Evolutionary conservation across 176 grass and related monocot species (phyloP).

Genomic region (Phragmites australis): DNA sequence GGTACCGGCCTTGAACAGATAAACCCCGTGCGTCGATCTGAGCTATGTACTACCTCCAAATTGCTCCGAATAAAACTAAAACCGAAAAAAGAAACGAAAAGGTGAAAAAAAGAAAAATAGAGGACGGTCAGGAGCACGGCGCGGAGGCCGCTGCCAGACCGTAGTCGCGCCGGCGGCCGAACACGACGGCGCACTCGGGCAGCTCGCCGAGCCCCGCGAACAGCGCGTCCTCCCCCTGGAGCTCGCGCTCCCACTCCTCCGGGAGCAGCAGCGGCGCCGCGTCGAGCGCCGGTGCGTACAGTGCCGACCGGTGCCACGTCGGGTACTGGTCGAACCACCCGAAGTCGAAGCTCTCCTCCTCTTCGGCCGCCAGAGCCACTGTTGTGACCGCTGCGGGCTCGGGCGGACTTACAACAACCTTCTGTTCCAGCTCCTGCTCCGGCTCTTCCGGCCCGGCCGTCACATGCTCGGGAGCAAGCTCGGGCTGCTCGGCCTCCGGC

Average conservation of each 20-base stretch:
- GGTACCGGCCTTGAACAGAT: constrained; percentile 1
- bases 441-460: neutral
- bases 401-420: neutral
- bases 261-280: constrained; percentile 38
- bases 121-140: constrained; percentile 42
- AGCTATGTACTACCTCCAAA: constrained; percentile 58
- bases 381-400: constrained; percentile 2
- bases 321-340: constrained; percentile 48
- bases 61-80: constrained; percentile 34
- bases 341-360: constrained; percentile 50
- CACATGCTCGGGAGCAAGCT: constrained; percentile 23
- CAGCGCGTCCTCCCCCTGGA: constrained; percentile 71
- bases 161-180: constrained; percentile 49
- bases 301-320: constrained; percentile 41
- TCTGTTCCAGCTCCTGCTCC: constrained; percentile 13
- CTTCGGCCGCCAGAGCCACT: constrained; percentile 5
- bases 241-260: constrained; percentile 53
- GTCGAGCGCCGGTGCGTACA: constrained; percentile 55
- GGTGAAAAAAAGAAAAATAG: too few relatives aligned
- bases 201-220: constrained; percentile 92
- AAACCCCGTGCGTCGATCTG: constrained; percentile 34
- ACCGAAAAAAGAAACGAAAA: neutral
- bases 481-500: constrained; percentile 15
- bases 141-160: constrained; percentile 48
- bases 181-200: constrained; percentile 85